Evolutionary conservation across 305 asterid genomes (phyloP), one percentile per base, ranked within the genome.

Genomic region (Lippia alba): DNA sequence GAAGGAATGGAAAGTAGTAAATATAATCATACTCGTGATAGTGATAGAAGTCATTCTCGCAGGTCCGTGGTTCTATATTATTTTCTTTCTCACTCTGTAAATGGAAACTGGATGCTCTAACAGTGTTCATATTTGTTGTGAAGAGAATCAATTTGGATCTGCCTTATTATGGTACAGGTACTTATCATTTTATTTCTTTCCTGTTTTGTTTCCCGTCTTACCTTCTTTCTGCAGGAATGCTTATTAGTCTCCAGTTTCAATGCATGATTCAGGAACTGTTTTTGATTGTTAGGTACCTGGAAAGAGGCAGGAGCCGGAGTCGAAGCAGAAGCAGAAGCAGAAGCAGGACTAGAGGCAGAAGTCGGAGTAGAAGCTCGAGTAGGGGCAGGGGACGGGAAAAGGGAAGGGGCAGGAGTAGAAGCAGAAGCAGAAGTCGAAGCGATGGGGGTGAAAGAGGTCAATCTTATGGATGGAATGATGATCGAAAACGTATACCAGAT

Each of bases 371-470:
- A 69, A 74, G 82, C 63, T 32, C 69, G 57, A 86, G 84, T 60
- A 66, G 84, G 76, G 72, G 80, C 11, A 72, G 83, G 77, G 81
- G 76, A 67, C 50, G 86, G 78, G 82, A 75, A 60, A 61, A 11
- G 49, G 49, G 10, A 44, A 44, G 80, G 66, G 69, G 68, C 48
- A 75, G 86, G 59, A 75, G 85, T 74, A 70, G 84, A 56, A 84
- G 91, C 77, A 71, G 89, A 69, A 82, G 89, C 64, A 71, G 85
- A 66, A 84, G 89, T 78, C 71, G 87, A 74, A 81, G 82, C 59
- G 76, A 80, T 5, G 79, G 59, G 19, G 53, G 68, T 56, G 81
- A 66, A 55, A 72, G 72, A 65, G 83, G 79, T 56, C 89, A 87
- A 70, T 73, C 95, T 51, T 62, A 80, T 79, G 83, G 80, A 78